Conservation (phyloP, 768 basidiomycete genomes). For the Mycena vulgaris region DNA sequence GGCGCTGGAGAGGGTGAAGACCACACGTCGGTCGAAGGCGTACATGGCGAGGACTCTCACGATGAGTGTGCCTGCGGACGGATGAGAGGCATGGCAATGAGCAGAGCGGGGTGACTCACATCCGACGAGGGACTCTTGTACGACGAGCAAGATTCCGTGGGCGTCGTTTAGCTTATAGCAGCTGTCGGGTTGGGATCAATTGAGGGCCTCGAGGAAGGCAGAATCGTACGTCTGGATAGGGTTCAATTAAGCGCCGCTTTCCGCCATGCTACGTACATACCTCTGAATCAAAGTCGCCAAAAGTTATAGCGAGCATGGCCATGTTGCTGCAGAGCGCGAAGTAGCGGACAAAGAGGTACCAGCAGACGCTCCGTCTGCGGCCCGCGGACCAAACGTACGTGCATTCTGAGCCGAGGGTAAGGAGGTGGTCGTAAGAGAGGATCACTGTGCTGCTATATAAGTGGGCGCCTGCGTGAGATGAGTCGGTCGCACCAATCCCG, state of each 20-base stretch:
- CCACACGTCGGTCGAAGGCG: not conserved
- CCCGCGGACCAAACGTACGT: not conserved
- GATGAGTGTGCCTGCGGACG: not conserved
- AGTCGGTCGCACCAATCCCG: not conserved
- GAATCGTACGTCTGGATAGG: not conserved
- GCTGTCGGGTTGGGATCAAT: not conserved
- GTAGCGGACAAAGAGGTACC: conserved; percentile 5
- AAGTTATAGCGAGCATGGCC: not conserved
- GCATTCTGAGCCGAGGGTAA: not conserved
- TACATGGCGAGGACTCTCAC: conserved; percentile 8
- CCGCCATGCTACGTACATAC: not conserved
- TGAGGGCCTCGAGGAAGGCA: not conserved
- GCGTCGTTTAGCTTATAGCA: not conserved
- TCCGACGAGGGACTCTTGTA: not conserved
- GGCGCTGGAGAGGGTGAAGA: not conserved
- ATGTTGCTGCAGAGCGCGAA: not conserved
- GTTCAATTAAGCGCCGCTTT: not conserved
- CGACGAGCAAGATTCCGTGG: not conserved
- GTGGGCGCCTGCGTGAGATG: not conserved
- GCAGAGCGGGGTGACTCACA: not conserved
- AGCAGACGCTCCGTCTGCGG: not conserved
- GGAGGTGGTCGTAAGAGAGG: not conserved
- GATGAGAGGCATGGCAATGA: not conserved
- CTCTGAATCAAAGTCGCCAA: not conserved
- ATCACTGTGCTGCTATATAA: not conserved